Conservation (phyloP, 768 basidiomycete species). For the Scleroderma citrinum region DNA sequence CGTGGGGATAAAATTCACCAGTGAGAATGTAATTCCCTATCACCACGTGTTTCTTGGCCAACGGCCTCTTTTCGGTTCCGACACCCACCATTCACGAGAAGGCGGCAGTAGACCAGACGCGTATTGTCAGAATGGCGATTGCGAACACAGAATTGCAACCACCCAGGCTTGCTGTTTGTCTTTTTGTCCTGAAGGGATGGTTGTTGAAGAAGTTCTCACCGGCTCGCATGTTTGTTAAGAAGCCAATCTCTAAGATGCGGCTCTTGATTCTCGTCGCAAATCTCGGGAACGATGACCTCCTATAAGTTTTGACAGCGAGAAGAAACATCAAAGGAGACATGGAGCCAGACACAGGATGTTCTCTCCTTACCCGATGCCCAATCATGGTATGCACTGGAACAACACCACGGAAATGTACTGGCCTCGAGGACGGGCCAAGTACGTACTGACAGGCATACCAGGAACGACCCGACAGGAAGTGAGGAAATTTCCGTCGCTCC, state of each 20-base stretch:
- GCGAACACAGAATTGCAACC: no score
- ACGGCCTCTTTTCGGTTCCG: conserved; percentile 5
- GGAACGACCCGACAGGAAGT: conserved; percentile 16
- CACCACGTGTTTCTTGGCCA: conserved; percentile 8
- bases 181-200: background rate
- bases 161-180: no score
- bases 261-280: conserved; percentile 9
- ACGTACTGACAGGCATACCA: conserved; percentile 10
- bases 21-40: background rate
- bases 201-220: background rate
- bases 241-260: background rate
- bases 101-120: background rate
- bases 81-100: background rate
- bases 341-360: background rate
- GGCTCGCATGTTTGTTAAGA: background rate
- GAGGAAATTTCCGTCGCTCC: conserved; percentile 23
- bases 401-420: conserved; percentile 23
- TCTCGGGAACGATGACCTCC: no score
- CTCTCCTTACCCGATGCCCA: conserved; percentile 6
- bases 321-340: background rate
- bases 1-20: background rate
- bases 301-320: background rate
- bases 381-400: conserved; percentile 8
- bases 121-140: no score
- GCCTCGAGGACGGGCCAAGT: conserved; percentile 29